phyloP scores from a whole-genome alignment of 345 rosid genomes.

The Murraya paniculata region DNA sequence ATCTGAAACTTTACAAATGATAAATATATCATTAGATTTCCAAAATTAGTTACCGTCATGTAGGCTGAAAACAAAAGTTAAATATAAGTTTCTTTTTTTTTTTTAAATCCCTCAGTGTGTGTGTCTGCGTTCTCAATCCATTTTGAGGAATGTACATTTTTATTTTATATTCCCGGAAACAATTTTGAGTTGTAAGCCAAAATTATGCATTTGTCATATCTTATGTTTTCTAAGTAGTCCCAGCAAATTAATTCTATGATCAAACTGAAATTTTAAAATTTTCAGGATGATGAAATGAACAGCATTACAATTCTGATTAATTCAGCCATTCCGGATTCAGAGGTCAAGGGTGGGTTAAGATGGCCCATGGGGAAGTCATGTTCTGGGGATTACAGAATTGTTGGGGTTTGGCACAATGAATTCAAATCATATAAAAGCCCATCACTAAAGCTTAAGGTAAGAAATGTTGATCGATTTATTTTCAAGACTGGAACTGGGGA shows the following conservation, averaged over 20 bases:
- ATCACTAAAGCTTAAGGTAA: conserved; percentile 45
- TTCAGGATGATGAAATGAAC: conserved; percentile 60
- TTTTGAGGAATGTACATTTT: too few relatives aligned
- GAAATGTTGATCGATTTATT: conserved; percentile 52
- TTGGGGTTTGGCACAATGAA: conserved; percentile 48
- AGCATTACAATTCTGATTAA: conserved; percentile 41
- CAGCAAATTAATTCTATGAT: neutral
- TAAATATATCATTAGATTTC: too few relatives aligned
- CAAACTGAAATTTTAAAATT: neutral
- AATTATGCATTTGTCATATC: neutral
- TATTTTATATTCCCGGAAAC: too few relatives aligned
- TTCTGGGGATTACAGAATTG: conserved; percentile 33
- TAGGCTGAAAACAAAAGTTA: too few relatives aligned
- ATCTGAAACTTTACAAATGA: neutral
- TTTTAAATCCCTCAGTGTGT: too few relatives aligned
- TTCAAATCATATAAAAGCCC: conserved; percentile 34
- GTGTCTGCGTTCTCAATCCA: too few relatives aligned
- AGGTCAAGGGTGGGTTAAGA: conserved; percentile 64
- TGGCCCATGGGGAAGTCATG: conserved; percentile 52
- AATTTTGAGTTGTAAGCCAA: too few relatives aligned
- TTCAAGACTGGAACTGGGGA: conserved; percentile 43
- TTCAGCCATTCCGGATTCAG: conserved; percentile 53
- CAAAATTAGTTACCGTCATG: too few relatives aligned
- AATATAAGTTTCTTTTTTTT: too few relatives aligned
- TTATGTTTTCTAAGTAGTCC: neutral